Evolutionary conservation across 805 yeast species (phyloP).

Genomic region (Yarrowia alimentaria): DNA sequence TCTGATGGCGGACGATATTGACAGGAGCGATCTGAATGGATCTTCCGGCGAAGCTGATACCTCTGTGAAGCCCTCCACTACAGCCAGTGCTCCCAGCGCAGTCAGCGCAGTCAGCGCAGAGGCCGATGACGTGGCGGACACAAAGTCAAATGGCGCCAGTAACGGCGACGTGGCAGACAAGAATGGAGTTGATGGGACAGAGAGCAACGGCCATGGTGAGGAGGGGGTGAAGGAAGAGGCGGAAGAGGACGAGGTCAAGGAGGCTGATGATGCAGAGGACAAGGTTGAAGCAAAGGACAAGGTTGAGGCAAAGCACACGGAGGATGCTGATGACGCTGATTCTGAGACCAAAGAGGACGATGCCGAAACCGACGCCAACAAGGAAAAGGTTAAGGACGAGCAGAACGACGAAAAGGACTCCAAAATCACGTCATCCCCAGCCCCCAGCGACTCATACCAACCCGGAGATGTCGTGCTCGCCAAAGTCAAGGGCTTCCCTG

Average conservation of each 20-base stretch:
- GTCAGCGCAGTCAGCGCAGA: too few relatives aligned
- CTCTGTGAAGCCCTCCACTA: too few relatives aligned
- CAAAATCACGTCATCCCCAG: too few relatives aligned
- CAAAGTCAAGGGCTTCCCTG: constrained; percentile 80
- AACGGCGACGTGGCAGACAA: constrained; percentile 18
- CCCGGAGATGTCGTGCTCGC: constrained; percentile 66
- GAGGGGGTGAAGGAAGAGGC: background rate
- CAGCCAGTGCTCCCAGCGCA: too few relatives aligned
- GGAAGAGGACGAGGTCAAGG: background rate
- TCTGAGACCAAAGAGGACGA: constrained; percentile 13
- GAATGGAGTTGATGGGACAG: constrained; percentile 1
- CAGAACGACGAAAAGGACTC: background rate
- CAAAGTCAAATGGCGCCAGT: too few relatives aligned
- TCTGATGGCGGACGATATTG: too few relatives aligned
- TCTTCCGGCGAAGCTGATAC: too few relatives aligned
- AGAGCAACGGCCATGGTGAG: background rate
- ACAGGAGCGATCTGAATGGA: too few relatives aligned
- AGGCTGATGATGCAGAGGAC: background rate
- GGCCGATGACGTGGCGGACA: too few relatives aligned
- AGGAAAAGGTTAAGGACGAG: constrained; percentile 1
- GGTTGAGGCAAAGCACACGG: background rate
- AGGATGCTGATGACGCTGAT: background rate
- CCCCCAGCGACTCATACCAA: constrained; percentile 39
- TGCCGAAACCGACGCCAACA: background rate
- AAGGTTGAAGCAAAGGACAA: background rate